These are phyloP conservation scores for Dalechampia spathulata DNA, from an alignment of 441 rosid genomes.

Conservation along the genomic window DNA sequence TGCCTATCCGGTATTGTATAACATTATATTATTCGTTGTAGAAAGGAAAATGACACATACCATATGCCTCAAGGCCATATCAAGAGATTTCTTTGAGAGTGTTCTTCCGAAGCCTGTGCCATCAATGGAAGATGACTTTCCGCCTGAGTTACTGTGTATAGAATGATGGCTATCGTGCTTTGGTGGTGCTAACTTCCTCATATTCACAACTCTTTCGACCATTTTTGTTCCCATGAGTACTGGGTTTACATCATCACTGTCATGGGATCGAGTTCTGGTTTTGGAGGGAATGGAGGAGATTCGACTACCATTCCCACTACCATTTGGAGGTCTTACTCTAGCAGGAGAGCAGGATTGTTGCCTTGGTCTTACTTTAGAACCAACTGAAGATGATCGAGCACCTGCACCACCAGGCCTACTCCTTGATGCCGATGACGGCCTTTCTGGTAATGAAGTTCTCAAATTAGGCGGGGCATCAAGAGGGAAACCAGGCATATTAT, in stretches of 20 bases:
- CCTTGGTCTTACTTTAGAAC: constrained; percentile 37
- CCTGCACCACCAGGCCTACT: constrained; percentile 40
- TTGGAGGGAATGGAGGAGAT: constrained; percentile 27
- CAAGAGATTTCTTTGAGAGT: constrained; percentile 69
- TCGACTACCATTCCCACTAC: constrained; percentile 19
- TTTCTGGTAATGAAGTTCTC: constrained; percentile 39
- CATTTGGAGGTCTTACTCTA: constrained; percentile 35
- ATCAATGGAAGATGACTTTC: constrained; percentile 39
- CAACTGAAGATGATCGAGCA: constrained; percentile 31
- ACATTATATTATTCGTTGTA: too few species aligned
- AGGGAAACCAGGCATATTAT: constrained; percentile 48
- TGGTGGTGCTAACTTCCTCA: constrained; percentile 84
- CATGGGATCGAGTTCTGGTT: constrained; percentile 24
- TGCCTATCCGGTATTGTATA: too few species aligned
- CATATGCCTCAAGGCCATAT: constrained; percentile 87
- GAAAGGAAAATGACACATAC: constrained; percentile 31
- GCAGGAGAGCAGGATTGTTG: constrained; percentile 65
- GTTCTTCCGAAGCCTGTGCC: constrained; percentile 68
- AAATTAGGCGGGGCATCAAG: constrained; percentile 46
- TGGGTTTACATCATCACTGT: constrained; percentile 58
- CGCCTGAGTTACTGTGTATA: constrained; percentile 25
- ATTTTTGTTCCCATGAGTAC: constrained; percentile 65
- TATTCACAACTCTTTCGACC: constrained; percentile 91
- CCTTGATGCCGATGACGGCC: constrained; percentile 62
- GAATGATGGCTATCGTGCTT: constrained; percentile 36